Conservation (phyloP, 495 filamentous ascomycete genomes). For the Penicillium nucicola region DNA sequence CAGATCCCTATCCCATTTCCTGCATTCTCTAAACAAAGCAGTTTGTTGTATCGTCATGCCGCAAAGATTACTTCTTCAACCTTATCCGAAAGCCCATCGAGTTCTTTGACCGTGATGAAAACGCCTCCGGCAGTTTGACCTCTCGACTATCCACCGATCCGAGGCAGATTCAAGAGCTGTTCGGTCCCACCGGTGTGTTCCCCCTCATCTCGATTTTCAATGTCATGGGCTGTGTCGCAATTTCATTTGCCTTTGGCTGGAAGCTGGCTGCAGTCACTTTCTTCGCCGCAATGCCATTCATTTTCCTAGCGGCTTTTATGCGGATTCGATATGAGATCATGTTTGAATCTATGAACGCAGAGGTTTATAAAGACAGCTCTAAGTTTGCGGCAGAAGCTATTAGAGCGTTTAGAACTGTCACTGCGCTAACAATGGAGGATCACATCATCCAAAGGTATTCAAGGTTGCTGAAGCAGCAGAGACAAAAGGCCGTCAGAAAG, state of each 20-base stretch:
- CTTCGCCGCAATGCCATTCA: conserved; percentile 51
- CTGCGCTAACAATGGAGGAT: conserved; percentile 51
- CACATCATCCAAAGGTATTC: conserved; percentile 46
- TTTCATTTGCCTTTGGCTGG: conserved; percentile 60
- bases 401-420: conserved; percentile 54
- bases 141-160: conserved; percentile 56
- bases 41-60: conserved; percentile 33
- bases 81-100: conserved; percentile 53
- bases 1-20: no score
- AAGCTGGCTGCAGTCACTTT: conserved; percentile 57
- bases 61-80: conserved; percentile 58
- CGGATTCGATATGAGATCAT: conserved; percentile 48
- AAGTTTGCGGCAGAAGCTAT: conserved; percentile 58
- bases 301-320: conserved; percentile 54
- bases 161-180: conserved; percentile 58
- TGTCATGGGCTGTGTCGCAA: conserved; percentile 50
- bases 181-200: conserved; percentile 42
- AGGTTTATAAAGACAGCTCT: conserved; percentile 52
- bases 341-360: conserved; percentile 55
- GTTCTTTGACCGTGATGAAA: conserved; percentile 54
- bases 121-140: conserved; percentile 48
- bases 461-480: conserved; percentile 47
- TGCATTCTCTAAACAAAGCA: conserved; percentile 9
- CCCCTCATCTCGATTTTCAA: conserved; percentile 42
- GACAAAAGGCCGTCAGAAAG: conserved; percentile 47